phyloP scores from a whole-genome alignment of 2,329 filamentous ascomycete species.

The Scopulariopsis brevicaulis region DNA sequence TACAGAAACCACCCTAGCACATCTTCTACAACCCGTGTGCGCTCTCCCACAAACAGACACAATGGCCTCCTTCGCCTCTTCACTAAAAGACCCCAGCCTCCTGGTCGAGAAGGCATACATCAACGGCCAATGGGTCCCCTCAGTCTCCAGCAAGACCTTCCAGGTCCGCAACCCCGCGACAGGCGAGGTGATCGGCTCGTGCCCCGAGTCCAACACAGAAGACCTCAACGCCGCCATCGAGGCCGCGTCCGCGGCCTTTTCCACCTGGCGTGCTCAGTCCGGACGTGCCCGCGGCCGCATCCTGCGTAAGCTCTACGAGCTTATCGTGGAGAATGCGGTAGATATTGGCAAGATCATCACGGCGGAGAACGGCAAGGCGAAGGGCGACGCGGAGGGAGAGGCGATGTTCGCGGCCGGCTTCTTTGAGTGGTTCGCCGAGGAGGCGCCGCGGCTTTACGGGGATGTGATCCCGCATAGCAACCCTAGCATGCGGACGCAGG shows the following conservation, averaged over 20 bases:
- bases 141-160: too few species aligned
- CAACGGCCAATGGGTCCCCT: too few species aligned
- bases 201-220: constrained; percentile 52
- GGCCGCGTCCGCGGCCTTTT: constrained; percentile 53
- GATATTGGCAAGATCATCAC: constrained; percentile 59
- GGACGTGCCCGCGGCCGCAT: constrained; percentile 47
- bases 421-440: constrained; percentile 73
- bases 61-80: too few species aligned
- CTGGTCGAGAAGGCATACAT: too few species aligned
- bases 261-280: constrained; percentile 47
- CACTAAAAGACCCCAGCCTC: too few species aligned
- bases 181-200: neutral
- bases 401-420: constrained; percentile 63
- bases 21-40: too few species aligned
- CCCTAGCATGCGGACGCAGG: constrained; percentile 63
- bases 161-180: neutral
- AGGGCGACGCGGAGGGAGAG: constrained; percentile 64
- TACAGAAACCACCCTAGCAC: too few species aligned
- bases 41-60: too few species aligned
- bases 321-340: constrained; percentile 54
- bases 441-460: constrained; percentile 63
- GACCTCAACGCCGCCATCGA: constrained; percentile 62
- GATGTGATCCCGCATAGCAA: constrained; percentile 62
- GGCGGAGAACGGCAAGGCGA: constrained; percentile 65
- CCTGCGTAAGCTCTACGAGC: constrained; percentile 54